phyloP scores from a whole-genome alignment of 345 rosid genomes.

The Lumnitzera littorea region DNA sequence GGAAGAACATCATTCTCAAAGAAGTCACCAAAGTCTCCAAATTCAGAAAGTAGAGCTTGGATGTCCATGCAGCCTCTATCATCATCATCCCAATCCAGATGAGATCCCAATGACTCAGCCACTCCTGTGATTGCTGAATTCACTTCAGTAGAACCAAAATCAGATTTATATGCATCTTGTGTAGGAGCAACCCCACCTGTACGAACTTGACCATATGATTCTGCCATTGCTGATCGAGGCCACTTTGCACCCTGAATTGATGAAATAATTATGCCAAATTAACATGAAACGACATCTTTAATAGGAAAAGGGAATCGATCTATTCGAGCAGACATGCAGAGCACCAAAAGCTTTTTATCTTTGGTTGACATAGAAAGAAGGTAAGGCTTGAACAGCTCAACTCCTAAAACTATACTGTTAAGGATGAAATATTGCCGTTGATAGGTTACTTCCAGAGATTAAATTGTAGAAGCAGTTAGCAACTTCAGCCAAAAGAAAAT shows the following conservation, averaged over 20 bases:
- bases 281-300: conserved; percentile 4
- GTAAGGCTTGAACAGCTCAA: too few species aligned
- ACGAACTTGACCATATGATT: conserved; percentile 62
- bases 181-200: conserved; percentile 31
- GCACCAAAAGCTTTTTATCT: too few species aligned
- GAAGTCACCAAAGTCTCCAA: conserved; percentile 98
- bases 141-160: conserved; percentile 49
- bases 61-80: conserved; percentile 93
- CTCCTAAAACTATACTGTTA: too few species aligned
- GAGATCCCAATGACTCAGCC: conserved; percentile 65
- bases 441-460: too few species aligned
- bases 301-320: background rate
- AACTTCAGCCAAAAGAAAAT: too few species aligned
- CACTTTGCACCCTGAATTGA: conserved; percentile 81
- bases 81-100: conserved; percentile 92
- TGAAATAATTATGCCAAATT: background rate
- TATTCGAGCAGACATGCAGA: too few species aligned
- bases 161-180: conserved; percentile 43
- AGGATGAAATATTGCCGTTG: too few species aligned
- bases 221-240: conserved; percentile 58
- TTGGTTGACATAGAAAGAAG: too few species aligned
- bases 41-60: conserved; percentile 94
- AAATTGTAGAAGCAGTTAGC: too few species aligned
- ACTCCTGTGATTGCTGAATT: conserved; percentile 53
- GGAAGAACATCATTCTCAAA: conserved; percentile 87